These are phyloP conservation scores for Geranomyces michiganensis DNA, from an alignment of 192 early-diverging fungal genomes.

Conservation along the genomic window DNA sequence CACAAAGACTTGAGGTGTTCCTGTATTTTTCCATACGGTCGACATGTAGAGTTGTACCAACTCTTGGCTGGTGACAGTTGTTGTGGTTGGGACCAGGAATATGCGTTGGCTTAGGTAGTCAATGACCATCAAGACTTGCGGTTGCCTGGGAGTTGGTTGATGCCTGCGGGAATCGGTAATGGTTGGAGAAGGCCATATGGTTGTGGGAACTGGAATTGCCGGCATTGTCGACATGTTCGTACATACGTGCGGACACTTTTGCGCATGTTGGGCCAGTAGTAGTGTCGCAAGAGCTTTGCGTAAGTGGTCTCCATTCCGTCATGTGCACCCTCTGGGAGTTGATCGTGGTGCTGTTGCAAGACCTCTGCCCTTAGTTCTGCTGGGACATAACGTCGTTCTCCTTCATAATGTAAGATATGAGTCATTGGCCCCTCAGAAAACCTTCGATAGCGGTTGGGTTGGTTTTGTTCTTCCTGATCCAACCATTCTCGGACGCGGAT, in stretches of 20 bases:
- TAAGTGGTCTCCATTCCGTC: background rate
- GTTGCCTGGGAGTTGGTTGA: background rate
- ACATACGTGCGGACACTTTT: background rate
- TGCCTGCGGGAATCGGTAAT: background rate
- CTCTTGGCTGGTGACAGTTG: background rate
- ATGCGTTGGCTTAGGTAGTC: background rate
- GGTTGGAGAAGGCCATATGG: background rate
- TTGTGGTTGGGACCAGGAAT: background rate
- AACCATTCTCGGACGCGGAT: too few species aligned
- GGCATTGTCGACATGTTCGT: background rate
- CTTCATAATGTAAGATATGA: too few species aligned
- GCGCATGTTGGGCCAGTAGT: background rate
- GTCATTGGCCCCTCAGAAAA: too few species aligned
- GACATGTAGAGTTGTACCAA: background rate
- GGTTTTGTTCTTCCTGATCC: too few species aligned
- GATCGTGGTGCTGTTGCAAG: background rate
- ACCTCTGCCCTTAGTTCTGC: background rate
- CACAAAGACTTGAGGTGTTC: constrained; percentile 1
- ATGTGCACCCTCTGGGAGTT: background rate
- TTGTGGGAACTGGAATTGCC: background rate
- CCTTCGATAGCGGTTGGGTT: too few species aligned
- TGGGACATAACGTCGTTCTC: background rate
- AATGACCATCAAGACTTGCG: background rate
- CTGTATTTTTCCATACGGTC: background rate
- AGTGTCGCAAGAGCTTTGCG: background rate